Evolutionary conservation across 2,329 filamentous ascomycete genomes (phyloP), one percentile per base, ranked within the genome.

Genomic region (Colletotrichum acutatum): DNA sequence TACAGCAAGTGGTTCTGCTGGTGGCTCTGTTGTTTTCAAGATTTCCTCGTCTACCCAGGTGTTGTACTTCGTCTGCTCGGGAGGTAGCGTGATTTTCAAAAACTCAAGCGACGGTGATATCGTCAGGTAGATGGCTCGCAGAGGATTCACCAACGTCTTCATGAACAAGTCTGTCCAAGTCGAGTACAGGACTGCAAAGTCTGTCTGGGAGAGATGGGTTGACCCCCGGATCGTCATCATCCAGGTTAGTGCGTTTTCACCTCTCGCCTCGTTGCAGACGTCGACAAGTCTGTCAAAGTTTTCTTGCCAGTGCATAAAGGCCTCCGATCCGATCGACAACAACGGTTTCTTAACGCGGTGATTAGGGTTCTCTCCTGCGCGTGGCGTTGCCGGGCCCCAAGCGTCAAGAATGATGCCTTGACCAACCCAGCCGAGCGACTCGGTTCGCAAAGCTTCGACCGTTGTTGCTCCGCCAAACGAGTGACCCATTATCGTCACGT

Each of bases 271-370:
- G 28, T 86, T 81, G 78, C 90, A 89, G 19, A 93, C 82, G 0
- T 84, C 82, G 74, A 87, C 84, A 11, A 92, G 85, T 46, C 87
- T 85, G 53, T 89, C 82, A 77, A 91, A 92, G 74, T 93, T 93
- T 2, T 86, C 84, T 26, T 88, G 86, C 91, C 91, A 93, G 80
- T 93, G 91, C 85, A 92, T 92, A 81, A 93, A 93, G 0, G 90
- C 91, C 79, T 93, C 91, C 6, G 87, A 90, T 61, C 91, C 92
- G 77, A 93, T 90, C 3, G 88, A 89, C 6, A 93, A 84, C 8
- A 93, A 77, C 5, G 91, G 91, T 14, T 87, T 84, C 49, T 83
- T 82, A 6, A 87, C 80, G 19, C 84, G 83, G 68, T 87, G 83
- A 4, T 83, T 76, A 1, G 83, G 81, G 22, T 85, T 82, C 34